Conservation (phyloP, 202 grass and related monocot genomes). For the Carex arenaria region DNA sequence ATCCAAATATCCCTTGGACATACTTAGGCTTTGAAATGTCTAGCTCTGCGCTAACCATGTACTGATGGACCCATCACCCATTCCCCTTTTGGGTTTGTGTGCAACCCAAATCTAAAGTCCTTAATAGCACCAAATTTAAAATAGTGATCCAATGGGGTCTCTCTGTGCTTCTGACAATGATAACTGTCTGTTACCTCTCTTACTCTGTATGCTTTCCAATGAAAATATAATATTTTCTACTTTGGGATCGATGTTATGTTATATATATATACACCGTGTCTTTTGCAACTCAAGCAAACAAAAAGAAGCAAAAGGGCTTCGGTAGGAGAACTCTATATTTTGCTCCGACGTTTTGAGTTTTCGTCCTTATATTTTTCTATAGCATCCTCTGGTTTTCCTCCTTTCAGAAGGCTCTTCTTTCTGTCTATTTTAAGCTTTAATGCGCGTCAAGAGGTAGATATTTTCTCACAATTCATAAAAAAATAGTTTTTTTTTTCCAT, state of each 20-base stretch:
- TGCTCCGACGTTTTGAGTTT: background rate
- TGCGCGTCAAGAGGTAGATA: background rate
- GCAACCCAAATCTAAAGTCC: background rate
- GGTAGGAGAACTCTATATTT: background rate
- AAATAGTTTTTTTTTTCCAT: background rate
- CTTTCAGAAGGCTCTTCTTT: background rate
- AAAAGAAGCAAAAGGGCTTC: background rate
- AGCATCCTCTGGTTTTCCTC: background rate
- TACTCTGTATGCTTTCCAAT: background rate
- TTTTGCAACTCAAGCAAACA: background rate
- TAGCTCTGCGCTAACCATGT: background rate
- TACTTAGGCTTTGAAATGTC: background rate
- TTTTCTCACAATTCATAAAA: background rate
- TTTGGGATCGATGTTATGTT: background rate
- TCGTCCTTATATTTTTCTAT: background rate
- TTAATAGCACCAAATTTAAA: conserved; percentile 2
- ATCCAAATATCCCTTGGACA: conserved; percentile 1
- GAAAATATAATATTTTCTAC: background rate
- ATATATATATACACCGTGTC: background rate
- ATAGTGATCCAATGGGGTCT: conserved; percentile 1
- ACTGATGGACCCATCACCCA: conserved; percentile 17
- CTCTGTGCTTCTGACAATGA: conserved; percentile 5
- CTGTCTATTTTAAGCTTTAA: conserved; percentile 4
- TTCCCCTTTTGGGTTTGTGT: background rate
- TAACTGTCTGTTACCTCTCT: background rate